Percentiles rank a stretch among this genome's conserved stretches.
Evolutionary conservation across 257 asterid genomes (phyloP).

Genomic region (Galeopsis tetrahit): DNA sequence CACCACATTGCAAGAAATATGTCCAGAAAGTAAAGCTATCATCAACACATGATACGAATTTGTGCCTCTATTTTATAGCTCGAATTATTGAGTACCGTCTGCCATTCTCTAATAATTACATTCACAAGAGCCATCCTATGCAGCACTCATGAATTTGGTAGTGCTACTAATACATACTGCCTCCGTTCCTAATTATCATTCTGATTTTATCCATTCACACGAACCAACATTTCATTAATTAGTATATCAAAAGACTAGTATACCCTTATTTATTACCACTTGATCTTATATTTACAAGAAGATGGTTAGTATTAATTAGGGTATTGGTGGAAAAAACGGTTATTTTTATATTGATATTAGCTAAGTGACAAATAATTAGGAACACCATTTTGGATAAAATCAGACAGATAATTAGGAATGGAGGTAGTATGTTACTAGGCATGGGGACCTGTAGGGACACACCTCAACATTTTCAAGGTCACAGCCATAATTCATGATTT

Average conservation of each 20-base stretch:
- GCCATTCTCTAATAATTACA: background rate
- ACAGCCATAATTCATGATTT: background rate
- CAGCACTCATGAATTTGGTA: background rate
- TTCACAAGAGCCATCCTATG: background rate
- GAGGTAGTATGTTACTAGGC: background rate
- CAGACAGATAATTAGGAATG: too few relatives aligned
- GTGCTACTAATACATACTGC: background rate
- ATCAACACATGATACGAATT: background rate
- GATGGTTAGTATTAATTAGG: too few relatives aligned
- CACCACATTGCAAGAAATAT: slow-evolving; percentile 2
- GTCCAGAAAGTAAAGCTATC: slow-evolving; percentile 1
- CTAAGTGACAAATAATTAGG: too few relatives aligned
- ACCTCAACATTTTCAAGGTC: slow-evolving; percentile 11
- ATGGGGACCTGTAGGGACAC: background rate
- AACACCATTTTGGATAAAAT: too few relatives aligned
- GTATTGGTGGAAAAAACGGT: too few relatives aligned
- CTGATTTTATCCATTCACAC: too few relatives aligned
- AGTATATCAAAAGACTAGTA: too few relatives aligned
- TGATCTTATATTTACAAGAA: too few relatives aligned
- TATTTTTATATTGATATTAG: too few relatives aligned
- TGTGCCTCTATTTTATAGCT: background rate
- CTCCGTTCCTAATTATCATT: too few relatives aligned
- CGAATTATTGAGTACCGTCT: background rate
- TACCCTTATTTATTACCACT: too few relatives aligned
- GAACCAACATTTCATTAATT: too few relatives aligned